phyloP scores from a whole-genome alignment of 371 early-diverging fungal species.

The Apophysomyces trapeziformis region DNA sequence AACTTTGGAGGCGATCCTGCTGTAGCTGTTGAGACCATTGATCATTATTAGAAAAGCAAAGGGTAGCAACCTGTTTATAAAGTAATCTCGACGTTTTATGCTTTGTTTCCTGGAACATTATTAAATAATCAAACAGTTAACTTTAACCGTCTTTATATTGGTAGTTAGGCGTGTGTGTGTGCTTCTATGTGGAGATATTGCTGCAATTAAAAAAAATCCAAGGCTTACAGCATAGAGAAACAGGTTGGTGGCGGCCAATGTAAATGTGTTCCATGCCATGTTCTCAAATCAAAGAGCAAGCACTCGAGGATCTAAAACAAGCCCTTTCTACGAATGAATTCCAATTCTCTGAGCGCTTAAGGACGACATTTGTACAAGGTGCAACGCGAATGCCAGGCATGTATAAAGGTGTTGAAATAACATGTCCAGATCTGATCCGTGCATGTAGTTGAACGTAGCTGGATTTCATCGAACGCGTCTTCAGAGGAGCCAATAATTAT shows the following conservation, averaged over 20 bases:
- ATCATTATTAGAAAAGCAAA: no score
- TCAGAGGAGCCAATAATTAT: not conserved
- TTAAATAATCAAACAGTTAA: no score
- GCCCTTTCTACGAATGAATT: not conserved
- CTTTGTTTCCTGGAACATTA: no score
- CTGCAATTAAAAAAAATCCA: no score
- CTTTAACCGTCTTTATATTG: no score
- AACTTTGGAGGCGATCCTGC: conserved; percentile 8
- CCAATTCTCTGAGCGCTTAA: not conserved
- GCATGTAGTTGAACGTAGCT: not conserved
- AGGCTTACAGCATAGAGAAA: no score
- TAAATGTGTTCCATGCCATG: not conserved
- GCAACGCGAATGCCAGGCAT: not conserved
- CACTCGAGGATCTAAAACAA: not conserved
- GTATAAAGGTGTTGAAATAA: not conserved
- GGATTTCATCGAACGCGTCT: not conserved
- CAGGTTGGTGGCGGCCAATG: no score
- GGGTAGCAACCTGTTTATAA: no score
- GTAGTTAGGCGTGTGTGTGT: no score
- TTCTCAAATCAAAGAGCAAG: not conserved
- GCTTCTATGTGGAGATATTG: no score
- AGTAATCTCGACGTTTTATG: no score
- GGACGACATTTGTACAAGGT: not conserved
- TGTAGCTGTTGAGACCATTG: not conserved
- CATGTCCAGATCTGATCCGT: not conserved